phyloP scores from a whole-genome alignment of 2,329 filamentous ascomycete genomes.

The Volutella citrinella region DNA sequence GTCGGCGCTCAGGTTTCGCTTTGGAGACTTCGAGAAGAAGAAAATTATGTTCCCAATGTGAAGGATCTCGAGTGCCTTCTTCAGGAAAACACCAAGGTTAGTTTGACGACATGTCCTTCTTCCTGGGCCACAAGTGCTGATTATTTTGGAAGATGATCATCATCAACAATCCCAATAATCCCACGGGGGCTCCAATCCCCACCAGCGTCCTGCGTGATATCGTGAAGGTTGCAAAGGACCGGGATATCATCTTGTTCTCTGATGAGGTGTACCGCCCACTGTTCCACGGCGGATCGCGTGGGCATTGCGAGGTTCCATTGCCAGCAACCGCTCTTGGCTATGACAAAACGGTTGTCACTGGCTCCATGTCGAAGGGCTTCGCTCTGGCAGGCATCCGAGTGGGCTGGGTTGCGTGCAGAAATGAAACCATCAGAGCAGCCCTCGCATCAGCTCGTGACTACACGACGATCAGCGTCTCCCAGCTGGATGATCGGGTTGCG shows the following conservation, averaged over 20 bases:
- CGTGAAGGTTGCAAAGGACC: conserved; percentile 59
- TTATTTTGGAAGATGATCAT: conserved; percentile 41
- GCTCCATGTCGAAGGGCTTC: conserved; percentile 84
- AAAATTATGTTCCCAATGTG: conserved; percentile 66
- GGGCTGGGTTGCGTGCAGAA: conserved; percentile 76
- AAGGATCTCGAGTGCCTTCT: conserved; percentile 64
- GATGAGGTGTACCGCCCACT: conserved; percentile 85
- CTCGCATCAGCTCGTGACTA: conserved; percentile 70
- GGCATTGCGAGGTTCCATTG: conserved; percentile 57
- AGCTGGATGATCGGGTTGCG: conserved; percentile 76
- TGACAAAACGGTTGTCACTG: conserved; percentile 66
- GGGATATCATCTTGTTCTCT: conserved; percentile 64
- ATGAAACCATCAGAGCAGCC: conserved; percentile 57
- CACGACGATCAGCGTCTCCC: conserved; percentile 83
- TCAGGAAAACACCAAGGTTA: conserved; percentile 66
- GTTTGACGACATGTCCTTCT: no score
- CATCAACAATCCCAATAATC: conserved; percentile 76
- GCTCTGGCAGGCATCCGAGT: conserved; percentile 76
- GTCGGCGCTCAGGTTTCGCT: conserved; percentile 74
- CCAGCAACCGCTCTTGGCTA: conserved; percentile 67
- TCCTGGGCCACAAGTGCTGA: no score
- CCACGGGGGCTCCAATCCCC: conserved; percentile 69
- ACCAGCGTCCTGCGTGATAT: conserved; percentile 58
- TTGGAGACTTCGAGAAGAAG: conserved; percentile 66
- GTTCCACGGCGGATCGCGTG: conserved; percentile 62